phyloP scores from a whole-genome alignment of 108 stramenopile genomes.

The Nannochloropsis oceanica region DNA sequence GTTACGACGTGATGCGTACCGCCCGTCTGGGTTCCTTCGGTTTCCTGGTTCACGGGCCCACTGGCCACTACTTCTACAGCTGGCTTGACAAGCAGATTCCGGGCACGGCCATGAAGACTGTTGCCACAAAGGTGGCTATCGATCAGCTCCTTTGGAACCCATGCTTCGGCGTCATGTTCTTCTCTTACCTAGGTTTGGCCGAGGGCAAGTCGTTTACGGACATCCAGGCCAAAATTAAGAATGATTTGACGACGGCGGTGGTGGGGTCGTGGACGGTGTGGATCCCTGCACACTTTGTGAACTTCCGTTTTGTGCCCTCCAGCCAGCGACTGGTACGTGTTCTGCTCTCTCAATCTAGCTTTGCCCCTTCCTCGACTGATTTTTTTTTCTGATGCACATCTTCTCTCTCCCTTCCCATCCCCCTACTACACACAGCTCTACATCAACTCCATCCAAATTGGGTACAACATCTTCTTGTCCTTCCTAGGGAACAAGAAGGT shows the following conservation, averaged over 20 bases:
- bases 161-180: constrained; percentile 92
- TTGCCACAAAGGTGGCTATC: constrained; percentile 70
- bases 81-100: constrained; percentile 72
- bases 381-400: neutral
- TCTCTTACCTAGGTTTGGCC: constrained; percentile 84
- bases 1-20: constrained; percentile 77
- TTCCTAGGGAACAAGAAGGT: constrained; percentile 79
- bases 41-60: constrained; percentile 90
- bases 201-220: constrained; percentile 67
- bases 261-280: constrained; percentile 88
- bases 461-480: constrained; percentile 94
- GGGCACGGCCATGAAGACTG: constrained; percentile 48
- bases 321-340: constrained; percentile 56
- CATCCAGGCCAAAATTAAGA: constrained; percentile 76
- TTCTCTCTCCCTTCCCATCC: constrained; percentile 55
- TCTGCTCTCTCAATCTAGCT: neutral
- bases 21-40: constrained; percentile 68
- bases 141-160: constrained; percentile 59
- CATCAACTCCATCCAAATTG: constrained; percentile 91
- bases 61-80: constrained; percentile 97
- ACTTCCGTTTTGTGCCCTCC: constrained; percentile 86
- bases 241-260: constrained; percentile 73
- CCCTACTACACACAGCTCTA: constrained; percentile 83
- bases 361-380: too few species aligned
- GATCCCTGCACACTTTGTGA: constrained; percentile 86